Evolutionary conservation across 306 rosid genomes (phyloP).

Genomic region (Begonia loranthoides): DNA sequence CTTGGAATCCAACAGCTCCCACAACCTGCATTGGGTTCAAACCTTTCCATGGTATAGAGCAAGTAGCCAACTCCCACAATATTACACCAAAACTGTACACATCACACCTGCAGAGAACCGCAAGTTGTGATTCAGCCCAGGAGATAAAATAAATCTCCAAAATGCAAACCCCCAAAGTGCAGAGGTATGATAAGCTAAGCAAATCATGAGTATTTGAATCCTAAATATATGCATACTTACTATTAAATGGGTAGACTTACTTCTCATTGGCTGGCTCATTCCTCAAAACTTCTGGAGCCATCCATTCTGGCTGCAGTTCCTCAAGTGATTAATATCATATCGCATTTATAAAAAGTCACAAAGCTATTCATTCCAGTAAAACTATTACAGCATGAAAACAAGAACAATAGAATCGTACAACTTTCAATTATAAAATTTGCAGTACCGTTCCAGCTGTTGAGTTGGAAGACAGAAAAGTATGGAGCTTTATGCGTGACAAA

Average conservation of each 20-base stretch:
- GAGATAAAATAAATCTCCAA: too few relatives aligned
- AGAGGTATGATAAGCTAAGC: too few relatives aligned
- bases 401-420: too few relatives aligned
- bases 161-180: too few relatives aligned
- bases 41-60: slow-evolving; percentile 78
- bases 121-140: too few relatives aligned
- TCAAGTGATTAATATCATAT: slow-evolving; percentile 11
- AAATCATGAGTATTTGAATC: too few relatives aligned
- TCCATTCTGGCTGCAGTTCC: slow-evolving; percentile 93
- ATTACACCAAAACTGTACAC: slow-evolving; percentile 97
- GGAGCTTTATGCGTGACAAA: slow-evolving; percentile 84
- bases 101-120: slow-evolving; percentile 75
- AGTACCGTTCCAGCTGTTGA: slow-evolving; percentile 99
- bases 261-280: slow-evolving; percentile 93
- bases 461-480: slow-evolving; percentile 84
- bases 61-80: slow-evolving; percentile 81
- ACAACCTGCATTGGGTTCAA: slow-evolving; percentile 99
- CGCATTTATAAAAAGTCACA: too few relatives aligned
- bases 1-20: slow-evolving; percentile 98
- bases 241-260: slow-evolving; percentile 29
- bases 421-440: not conserved
- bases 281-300: too few relatives aligned
- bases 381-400: too few relatives aligned
- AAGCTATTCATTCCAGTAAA: too few relatives aligned
- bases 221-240: too few relatives aligned